Evolutionary conservation across 1,139 yeast genomes (phyloP).

Genomic region (Candida sojae): DNA sequence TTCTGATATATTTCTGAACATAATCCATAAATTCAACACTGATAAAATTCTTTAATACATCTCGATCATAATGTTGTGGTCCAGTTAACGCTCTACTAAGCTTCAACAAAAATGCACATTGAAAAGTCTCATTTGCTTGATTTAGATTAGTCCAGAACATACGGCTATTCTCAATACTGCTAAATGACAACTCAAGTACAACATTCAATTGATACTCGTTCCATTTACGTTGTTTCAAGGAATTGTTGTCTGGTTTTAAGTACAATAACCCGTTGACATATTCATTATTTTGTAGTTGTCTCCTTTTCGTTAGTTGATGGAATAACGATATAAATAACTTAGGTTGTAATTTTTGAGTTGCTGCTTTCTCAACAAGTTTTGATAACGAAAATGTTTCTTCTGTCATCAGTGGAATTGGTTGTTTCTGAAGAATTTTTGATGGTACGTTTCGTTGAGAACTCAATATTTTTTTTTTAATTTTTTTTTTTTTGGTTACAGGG

Average conservation of each 20-base stretch:
- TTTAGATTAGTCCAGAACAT: slow-evolving; percentile 11
- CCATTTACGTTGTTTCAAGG: slow-evolving; percentile 1
- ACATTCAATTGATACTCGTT: slow-evolving; percentile 7
- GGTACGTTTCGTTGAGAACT: no score
- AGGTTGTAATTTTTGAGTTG: slow-evolving; percentile 9
- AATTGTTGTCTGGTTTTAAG: background rate
- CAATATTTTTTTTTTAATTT: background rate
- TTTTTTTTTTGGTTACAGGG: background rate
- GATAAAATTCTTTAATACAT: slow-evolving; percentile 7
- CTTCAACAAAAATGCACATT: slow-evolving; percentile 8
- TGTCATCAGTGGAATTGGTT: background rate
- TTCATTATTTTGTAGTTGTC: slow-evolving; percentile 7
- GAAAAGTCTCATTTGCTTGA: slow-evolving; percentile 2
- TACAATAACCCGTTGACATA: slow-evolving; percentile 9
- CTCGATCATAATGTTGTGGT: slow-evolving; percentile 8
- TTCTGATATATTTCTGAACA: slow-evolving; percentile 6
- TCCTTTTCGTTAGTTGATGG: slow-evolving; percentile 7
- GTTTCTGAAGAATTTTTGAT: background rate
- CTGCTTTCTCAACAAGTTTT: slow-evolving; percentile 9
- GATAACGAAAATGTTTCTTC: slow-evolving; percentile 4
- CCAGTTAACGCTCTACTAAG: slow-evolving; percentile 5
- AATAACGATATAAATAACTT: slow-evolving; percentile 11
- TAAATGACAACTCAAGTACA: slow-evolving; percentile 10
- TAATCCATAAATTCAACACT: slow-evolving; percentile 8
- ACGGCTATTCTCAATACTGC: slow-evolving; percentile 6